Evolutionary conservation across 192 early-diverging fungal species (phyloP).

Genomic region (Coemansia sp.): DNA sequence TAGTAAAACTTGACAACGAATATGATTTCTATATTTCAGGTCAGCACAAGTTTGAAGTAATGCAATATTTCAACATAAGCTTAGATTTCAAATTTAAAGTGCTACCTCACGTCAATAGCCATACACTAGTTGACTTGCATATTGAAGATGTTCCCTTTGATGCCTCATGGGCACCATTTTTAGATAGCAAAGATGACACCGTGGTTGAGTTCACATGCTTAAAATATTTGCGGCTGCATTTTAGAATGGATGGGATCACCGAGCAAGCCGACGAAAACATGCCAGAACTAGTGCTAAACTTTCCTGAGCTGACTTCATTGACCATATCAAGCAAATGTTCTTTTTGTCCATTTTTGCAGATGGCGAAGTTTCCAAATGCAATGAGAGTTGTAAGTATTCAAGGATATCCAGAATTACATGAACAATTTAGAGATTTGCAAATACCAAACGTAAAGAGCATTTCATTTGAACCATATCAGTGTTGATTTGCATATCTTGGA

Average conservation of each 20-base stretch:
- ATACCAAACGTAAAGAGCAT: too few relatives aligned
- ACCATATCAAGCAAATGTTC: not conserved
- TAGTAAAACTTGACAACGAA: not conserved
- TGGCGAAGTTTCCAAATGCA: not conserved
- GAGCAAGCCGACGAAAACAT: not conserved
- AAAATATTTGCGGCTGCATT: not conserved
- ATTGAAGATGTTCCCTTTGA: not conserved
- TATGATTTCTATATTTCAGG: too few relatives aligned
- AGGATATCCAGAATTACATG: not conserved
- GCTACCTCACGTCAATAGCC: not conserved
- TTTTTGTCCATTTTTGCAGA: not conserved
- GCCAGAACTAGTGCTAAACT: not conserved
- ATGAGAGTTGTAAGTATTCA: not conserved
- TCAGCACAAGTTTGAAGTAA: not conserved
- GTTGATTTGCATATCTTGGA: too few relatives aligned
- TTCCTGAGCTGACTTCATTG: not conserved
- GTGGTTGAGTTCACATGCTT: not conserved
- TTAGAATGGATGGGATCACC: not conserved
- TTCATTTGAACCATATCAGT: too few relatives aligned
- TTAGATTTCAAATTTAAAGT: not conserved
- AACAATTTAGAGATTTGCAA: not conserved
- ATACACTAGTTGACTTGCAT: not conserved
- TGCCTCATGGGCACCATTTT: not conserved
- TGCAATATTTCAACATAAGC: not conserved
- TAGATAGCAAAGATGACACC: not conserved